Percentiles rank a stretch among this genome's conserved stretches.
These are phyloP conservation scores for Yarrowia galli DNA, from an alignment of 1,139 yeast species.

Conservation along the genomic window DNA sequence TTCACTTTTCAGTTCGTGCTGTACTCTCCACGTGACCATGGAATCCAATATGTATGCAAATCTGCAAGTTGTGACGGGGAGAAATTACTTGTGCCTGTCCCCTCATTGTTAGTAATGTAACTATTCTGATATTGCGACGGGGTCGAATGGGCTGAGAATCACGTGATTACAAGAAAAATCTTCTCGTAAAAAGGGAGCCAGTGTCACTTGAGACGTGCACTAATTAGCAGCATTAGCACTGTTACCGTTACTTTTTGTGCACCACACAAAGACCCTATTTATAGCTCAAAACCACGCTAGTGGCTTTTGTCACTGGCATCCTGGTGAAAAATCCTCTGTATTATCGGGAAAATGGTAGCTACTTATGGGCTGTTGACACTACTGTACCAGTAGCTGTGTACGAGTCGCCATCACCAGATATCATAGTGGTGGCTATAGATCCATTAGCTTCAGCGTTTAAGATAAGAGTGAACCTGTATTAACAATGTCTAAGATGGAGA, in stretches of 20 bases:
- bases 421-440: background rate
- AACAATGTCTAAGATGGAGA: background rate
- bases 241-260: too few species aligned
- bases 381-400: too few species aligned
- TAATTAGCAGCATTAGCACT: too few species aligned
- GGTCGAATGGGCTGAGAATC: background rate
- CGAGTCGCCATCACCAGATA: background rate
- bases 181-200: background rate
- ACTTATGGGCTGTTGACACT: too few species aligned
- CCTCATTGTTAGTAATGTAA: too few species aligned
- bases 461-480: constrained; percentile 3
- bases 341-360: too few species aligned
- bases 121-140: too few species aligned
- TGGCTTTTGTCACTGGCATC: background rate
- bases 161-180: background rate
- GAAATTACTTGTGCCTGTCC: too few species aligned
- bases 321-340: background rate
- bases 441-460: background rate
- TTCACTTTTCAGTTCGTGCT: too few species aligned
- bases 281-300: background rate
- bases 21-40: too few species aligned
- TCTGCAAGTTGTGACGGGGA: too few species aligned
- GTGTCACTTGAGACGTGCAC: background rate
- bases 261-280: background rate
- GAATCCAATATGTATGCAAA: too few species aligned